Evolutionary conservation across 1,284 basidiomycete species (phyloP), one percentile per base, ranked within the genome.

Genomic region (Hymenochaete sp.): DNA sequence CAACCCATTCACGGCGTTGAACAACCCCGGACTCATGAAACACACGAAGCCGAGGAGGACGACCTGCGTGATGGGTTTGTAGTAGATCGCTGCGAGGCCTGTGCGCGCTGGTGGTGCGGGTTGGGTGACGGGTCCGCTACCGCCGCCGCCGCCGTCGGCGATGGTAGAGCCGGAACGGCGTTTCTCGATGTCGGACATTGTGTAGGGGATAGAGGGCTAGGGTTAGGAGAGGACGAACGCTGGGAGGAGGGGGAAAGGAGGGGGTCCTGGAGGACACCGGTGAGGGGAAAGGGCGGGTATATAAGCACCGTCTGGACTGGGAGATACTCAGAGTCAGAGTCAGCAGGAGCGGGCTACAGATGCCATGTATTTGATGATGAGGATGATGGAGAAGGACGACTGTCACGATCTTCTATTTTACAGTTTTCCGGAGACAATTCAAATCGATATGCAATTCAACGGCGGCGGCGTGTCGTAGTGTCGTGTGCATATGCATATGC

Each of bases 1-100:
- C n/a, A 62, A 56, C 24, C 59, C 56, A 41, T 55, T 57, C 14
- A 59, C 49, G 1, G 59, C 56, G 44, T 60, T 60, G 51, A 57
- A 59, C 29, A 60, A 38, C 4, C 56, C 56, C 7, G 56, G 56
- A 28, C 62, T 59, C 55, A 62, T 61, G 51, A 66, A 65, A 53
- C 62, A 63, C 9, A 62, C 57, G 41, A 64, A 57, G 3, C 59
- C 60, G 38, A 63, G 55, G 51, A 63, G 47, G 41, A 57, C 39
- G 22, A 48, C 39, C 42, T 65, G 63, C 2, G 53, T 51, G 10
- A 54, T 39, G 2, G 62, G 56, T 21, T 57, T 49, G 21, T 54
- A 53, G 50, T 61, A 63, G 25, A 58, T 22, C 10, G 48, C 50
- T 21, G 42, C 51, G 25, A 57, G 33, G 13, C 50, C 48, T 10